Evolutionary conservation across 495 filamentous ascomycete species (phyloP).

Genomic region (Aspergillus ostianus): DNA sequence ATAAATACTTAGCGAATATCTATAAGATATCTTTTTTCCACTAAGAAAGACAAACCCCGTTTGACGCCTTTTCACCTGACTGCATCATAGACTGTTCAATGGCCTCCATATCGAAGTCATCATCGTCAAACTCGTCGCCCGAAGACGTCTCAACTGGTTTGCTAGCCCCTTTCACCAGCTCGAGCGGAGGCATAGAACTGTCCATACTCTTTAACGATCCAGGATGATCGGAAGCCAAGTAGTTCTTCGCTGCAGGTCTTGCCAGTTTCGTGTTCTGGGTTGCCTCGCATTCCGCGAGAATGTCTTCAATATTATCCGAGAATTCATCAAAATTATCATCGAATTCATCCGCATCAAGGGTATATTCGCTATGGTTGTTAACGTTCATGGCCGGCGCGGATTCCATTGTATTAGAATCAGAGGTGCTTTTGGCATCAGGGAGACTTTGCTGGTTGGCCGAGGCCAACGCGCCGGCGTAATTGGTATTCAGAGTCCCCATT

Average conservation of each 20-base stretch:
- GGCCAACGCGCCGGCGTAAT: neutral
- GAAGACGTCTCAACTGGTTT: slow-evolving; percentile 23
- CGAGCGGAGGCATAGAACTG: neutral
- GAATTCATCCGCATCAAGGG: slow-evolving; percentile 55
- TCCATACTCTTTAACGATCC: slow-evolving; percentile 2
- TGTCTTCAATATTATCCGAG: slow-evolving; percentile 39
- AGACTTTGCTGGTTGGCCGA: neutral
- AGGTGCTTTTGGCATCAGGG: neutral
- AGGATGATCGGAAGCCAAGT: slow-evolving; percentile 7
- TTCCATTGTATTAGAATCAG: neutral
- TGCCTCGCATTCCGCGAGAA: slow-evolving; percentile 40
- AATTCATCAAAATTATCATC: slow-evolving; percentile 68
- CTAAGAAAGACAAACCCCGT: slow-evolving; percentile 47
- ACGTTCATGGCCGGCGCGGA: slow-evolving; percentile 35
- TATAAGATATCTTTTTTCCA: slow-evolving; percentile 26
- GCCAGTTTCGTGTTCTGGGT: slow-evolving; percentile 48
- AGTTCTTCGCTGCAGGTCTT: slow-evolving; percentile 13
- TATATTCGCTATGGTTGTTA: slow-evolving; percentile 46
- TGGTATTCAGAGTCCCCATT: neutral
- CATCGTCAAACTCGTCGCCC: slow-evolving; percentile 45
- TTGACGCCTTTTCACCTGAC: slow-evolving; percentile 29
- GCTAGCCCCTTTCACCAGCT: slow-evolving; percentile 6
- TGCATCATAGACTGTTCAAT: slow-evolving; percentile 44
- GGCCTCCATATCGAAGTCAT: slow-evolving; percentile 44
- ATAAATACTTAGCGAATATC: slow-evolving; percentile 42